Evolutionary conservation across 345 rosid species (phyloP), one percentile per base, ranked within the genome.

Genomic region (Corchorus capsularis): DNA sequence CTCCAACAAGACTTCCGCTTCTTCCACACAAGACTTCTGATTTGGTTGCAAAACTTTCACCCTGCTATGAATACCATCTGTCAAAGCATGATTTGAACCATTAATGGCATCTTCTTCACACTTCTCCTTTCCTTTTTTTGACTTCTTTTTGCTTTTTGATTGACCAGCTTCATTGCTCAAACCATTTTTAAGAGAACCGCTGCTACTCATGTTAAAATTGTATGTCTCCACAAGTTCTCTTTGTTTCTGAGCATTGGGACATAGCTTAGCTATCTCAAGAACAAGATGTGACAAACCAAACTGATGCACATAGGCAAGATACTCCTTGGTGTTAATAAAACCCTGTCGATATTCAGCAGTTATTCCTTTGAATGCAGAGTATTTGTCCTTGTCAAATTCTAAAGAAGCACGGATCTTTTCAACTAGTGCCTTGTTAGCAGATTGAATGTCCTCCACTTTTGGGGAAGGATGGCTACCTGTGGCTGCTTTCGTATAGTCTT

Each of bases 381-480:
- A 87, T 72, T 81, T 89, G 10, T 87, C 89, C 80, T 85, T 75
- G 27, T 89, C 88, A 77, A 78, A 63, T 46, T 81, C 81, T 9
- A 91, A 73, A 34, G 93, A 90, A 77, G 83, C 75, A 14, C 83
- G 90, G 39, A 91, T 83, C 81, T 79, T 89, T 72, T 89, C 92
- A 22, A 89, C 93, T 83, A 91, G 76, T 2, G 89, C 85, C 76
- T 75, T 87, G 83, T 87, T 89, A 50, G 93, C 92, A 50, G 81
- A 78, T n/a, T 87, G 90, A 74, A 85, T 84, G 75, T 87, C 85
- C 71, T 82, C 88, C 73, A 77, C 83, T 14, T 63, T 75, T 0
- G 52, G 83, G 50, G 57, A 49, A 66, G 76, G 74, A 57, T 79
- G 81, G 69, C 46, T 72, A 47, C 63, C 78, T 35, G 77, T 4